Evolutionary conservation across 208 protist genomes (phyloP), one percentile per base, ranked within the genome.

Genomic region (Crithidia mellificae): DNA sequence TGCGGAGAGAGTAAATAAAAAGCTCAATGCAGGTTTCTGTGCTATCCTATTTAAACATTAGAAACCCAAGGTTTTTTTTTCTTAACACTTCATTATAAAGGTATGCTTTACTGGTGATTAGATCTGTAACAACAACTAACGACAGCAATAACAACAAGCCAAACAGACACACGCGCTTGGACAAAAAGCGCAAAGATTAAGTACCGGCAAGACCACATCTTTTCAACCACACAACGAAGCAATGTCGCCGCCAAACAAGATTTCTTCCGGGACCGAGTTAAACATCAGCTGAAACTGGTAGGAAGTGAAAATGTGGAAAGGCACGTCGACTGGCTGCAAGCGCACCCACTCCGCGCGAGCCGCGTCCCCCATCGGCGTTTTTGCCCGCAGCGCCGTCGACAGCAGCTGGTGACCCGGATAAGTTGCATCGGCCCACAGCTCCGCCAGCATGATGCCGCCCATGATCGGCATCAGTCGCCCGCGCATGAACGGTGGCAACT

Each of bases 311-410:
- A 94, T 53, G 63, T 91, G 82, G 66, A 91, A 92, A 19, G 88
- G 88, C 11, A 96, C 88, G 56, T 94, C 85, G 12, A 94, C 49
- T 14, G 92, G 84, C 72, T 95, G 92, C 61, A 97, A 70, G 0
- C 92, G 85, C 24, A 81, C 51, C 92, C 92, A 97, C 59, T 97
- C 90, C 19, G 92, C 92, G 8, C 92, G 77, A 9, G 92, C 92
- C 2, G 85, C 90, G 56, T 97, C 92, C n/a, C 92, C 92, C 79
- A 97, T 84, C 51, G 92, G 90, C 39, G 90, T 97, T 67, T 87
- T 90, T 15, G 88, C 85, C 30, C 74, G 87, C 52, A 97, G 72
- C 11, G 88, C 88, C 22, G 78, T 87, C 25, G 82, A 87, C 8
- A 97, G 73, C 7, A 97, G 80, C 66, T 92, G 81, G 50, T 95